Conservation (phyloP, 1,284 basidiomycete genomes). For the Sparassis latifolia region DNA sequence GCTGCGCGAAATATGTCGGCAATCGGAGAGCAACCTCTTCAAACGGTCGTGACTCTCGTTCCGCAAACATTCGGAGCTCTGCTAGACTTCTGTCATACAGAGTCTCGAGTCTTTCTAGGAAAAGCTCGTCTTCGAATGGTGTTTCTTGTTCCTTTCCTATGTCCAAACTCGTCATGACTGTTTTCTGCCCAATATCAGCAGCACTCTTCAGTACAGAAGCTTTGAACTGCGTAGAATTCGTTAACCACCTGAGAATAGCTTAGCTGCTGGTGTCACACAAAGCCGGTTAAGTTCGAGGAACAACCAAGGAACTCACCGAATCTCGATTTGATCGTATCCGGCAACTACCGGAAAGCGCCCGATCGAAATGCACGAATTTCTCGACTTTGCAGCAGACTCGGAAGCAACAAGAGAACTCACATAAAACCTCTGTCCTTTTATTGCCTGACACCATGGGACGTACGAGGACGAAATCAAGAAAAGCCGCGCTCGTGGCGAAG, state of each 20-base stretch:
- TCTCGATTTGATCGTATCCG: too few species aligned
- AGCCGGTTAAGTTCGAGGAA: too few species aligned
- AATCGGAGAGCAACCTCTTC: conserved; percentile 43
- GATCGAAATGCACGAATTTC: too few species aligned
- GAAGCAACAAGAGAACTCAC: too few species aligned
- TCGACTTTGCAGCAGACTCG: too few species aligned
- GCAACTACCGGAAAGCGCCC: too few species aligned
- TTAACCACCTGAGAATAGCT: too few species aligned
- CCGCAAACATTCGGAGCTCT: conserved; percentile 54
- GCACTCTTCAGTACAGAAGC: too few species aligned
- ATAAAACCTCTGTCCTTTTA: not conserved
- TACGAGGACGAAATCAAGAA: conserved; percentile 50
- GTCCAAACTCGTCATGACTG: conserved; percentile 3
- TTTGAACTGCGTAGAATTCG: too few species aligned
- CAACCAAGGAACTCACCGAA: too few species aligned
- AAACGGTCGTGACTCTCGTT: conserved; percentile 48
- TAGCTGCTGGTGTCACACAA: too few species aligned
- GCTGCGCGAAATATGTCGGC: conserved; percentile 3
- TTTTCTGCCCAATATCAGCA: not conserved
- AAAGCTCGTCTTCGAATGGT: conserved; percentile 36
- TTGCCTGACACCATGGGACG: conserved; percentile 47
- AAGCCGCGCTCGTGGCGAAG: conserved; percentile 28
- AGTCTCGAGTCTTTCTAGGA: conserved; percentile 52
- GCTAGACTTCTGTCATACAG: conserved; percentile 50
- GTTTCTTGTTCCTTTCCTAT: conserved; percentile 16